Conservation (phyloP, 1,139 yeast genomes). For the Insectozyma bohioensis region DNA sequence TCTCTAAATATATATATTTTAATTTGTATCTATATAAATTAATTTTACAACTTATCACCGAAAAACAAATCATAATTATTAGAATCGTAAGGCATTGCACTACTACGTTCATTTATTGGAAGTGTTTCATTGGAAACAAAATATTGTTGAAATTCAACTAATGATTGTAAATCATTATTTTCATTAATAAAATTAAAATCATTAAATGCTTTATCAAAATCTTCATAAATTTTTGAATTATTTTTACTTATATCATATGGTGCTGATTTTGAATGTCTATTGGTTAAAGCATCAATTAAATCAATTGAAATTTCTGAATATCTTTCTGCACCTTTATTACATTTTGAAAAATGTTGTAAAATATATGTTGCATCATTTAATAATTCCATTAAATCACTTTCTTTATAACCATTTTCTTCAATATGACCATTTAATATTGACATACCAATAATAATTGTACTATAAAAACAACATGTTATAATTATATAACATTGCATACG, state of each 20-base stretch:
- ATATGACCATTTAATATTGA: conserved; percentile 16
- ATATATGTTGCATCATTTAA: conserved; percentile 16
- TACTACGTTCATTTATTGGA: conserved; percentile 3
- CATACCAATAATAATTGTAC: conserved; percentile 19
- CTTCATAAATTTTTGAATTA: conserved; percentile 6
- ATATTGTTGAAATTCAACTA: conserved; percentile 21
- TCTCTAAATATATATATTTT: too few species aligned
- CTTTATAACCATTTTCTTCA: conserved; percentile 17
- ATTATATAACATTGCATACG: conserved; percentile 19
- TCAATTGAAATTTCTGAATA: conserved; percentile 17
- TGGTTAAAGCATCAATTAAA: conserved; percentile 16
- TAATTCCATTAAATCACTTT: conserved; percentile 16
- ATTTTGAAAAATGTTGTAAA: conserved; percentile 16
- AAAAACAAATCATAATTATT: conserved; percentile 18
- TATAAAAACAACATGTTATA: conserved; percentile 18
- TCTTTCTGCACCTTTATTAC: conserved; percentile 18
- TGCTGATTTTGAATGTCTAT: conserved; percentile 8
- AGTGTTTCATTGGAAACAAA: conserved; percentile 21
- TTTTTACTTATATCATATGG: not conserved
- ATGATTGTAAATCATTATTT: conserved; percentile 16
- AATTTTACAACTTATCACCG: conserved; percentile 16
- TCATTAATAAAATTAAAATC: conserved; percentile 18
- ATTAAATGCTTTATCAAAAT: conserved; percentile 13
- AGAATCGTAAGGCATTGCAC: conserved; percentile 16
- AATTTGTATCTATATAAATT: too few species aligned